A percentile compares a stretch with the other conserved stretches of the same genome.
Evolutionary conservation across 495 filamentous ascomycete species (phyloP).

Genomic region (Glonium stellatum): DNA sequence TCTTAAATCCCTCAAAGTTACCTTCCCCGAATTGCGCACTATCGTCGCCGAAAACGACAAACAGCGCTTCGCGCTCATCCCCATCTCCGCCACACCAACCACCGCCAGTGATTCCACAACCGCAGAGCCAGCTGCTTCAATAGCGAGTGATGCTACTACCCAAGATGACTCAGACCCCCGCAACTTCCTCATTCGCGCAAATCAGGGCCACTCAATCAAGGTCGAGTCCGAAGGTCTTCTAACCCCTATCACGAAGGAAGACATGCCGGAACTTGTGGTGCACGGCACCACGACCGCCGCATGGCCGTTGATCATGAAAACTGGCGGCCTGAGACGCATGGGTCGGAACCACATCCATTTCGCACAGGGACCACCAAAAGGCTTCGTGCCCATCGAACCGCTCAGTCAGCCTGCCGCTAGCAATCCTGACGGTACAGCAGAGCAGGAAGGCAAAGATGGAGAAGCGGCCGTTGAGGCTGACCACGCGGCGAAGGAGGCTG

Average conservation of each 20-base stretch:
- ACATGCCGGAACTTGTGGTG: conserved; percentile 60
- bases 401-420: conserved; percentile 2
- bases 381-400: conserved; percentile 26
- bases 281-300: conserved; percentile 80
- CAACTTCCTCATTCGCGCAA: conserved; percentile 84
- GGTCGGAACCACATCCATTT: conserved; percentile 81
- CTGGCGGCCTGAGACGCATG: conserved; percentile 76
- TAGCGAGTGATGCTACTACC: not conserved
- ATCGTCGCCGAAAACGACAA: conserved; percentile 76
- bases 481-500: not conserved
- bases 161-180: conserved; percentile 42
- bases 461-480: conserved; percentile 21
- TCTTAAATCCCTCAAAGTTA: conserved; percentile 60
- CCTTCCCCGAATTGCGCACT: conserved; percentile 64
- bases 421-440: conserved; percentile 18
- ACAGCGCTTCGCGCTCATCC: conserved; percentile 72
- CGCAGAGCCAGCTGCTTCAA: conserved; percentile 4
- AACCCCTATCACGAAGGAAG: conserved; percentile 51
- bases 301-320: conserved; percentile 63
- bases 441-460: conserved; percentile 4
- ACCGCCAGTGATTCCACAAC: not conserved
- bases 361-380: conserved; percentile 56
- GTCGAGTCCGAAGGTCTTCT: conserved; percentile 64
- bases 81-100: conserved; percentile 35
- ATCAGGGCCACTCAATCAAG: conserved; percentile 77